Base-by-base conservation (phyloP, 1,284 basidiomycete genomes). In the Tremellales sp. region DNA sequence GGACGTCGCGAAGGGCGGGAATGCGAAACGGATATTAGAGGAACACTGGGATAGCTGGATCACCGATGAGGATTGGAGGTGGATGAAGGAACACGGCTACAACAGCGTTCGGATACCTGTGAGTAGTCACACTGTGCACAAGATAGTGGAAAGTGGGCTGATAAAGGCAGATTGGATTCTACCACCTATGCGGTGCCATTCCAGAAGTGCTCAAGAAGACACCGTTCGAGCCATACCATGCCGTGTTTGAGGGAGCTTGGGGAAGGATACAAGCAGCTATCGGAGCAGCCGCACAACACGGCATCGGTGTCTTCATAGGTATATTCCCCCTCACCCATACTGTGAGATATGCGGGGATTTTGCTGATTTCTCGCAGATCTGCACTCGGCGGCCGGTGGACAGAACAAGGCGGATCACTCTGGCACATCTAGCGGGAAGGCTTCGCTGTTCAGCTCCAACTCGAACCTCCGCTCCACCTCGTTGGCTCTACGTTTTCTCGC, bases 31-130 rank as follows among this genome's bases (percentile, higher is more conserved):
- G 49, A 77, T 82, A 4, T 75, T 93, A 25, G 86, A 91, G 64
- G 67, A 74, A 8, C 89, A 92, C 70, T 92, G 88, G 87, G 86
- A 88, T 67, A 80, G 75, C 1, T 89, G 86, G 85, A 81, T 90
- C 36, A 79, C 75, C 1, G 80, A 83, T 24, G 72, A 72, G 0
- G 87, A 90, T 66, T 89, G 84, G 79, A 68, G 75, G 37, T 91
- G 86, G 86, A 80, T 92, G 49, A 77, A 78, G 1, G 74, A 80
- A n/a, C 77, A 77, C 47, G 89, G 89, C 0, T 80, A 91, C 66
- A 93, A 91, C 61, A 81, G 85, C 31, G 87, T 92, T 56, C 78
- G 89, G 51, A 81, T 93, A 49, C 89, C 89, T 21, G 85, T 92
- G 60, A 60, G 82, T 68, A 8, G 47, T 35, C 39, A 43, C n/a